Conservation (phyloP, 345 rosid species). For the Hypericum androsaemum region DNA sequence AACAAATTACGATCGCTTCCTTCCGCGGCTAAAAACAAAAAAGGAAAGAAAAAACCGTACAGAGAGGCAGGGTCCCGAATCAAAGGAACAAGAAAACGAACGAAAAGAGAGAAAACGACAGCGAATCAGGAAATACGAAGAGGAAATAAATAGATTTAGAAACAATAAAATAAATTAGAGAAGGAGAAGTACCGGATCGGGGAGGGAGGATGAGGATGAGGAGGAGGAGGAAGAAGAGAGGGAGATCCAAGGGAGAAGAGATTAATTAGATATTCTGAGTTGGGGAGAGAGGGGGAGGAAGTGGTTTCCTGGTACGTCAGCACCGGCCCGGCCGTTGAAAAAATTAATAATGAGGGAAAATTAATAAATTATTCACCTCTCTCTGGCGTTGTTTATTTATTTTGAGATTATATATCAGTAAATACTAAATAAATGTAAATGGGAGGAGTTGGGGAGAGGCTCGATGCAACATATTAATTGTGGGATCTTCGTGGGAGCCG, state of each 20-base stretch:
- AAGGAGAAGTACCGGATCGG: constrained; percentile 15
- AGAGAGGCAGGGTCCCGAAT: too few species aligned
- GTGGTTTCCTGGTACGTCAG: constrained; percentile 4
- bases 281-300: background rate
- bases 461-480: too few species aligned
- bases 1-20: background rate
- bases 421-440: too few species aligned
- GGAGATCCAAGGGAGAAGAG: constrained; percentile 6
- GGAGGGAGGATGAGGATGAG: too few species aligned
- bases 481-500: too few species aligned
- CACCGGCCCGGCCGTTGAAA: constrained; percentile 18
- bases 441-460: too few species aligned
- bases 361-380: background rate
- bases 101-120: too few species aligned
- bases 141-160: background rate
- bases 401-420: too few species aligned
- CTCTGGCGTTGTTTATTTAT: too few species aligned
- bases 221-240: background rate
- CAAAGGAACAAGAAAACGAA: too few species aligned
- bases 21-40: background rate
- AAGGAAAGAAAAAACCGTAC: background rate
- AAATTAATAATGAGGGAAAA: background rate
- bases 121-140: too few species aligned
- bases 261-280: background rate
- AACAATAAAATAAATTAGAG: background rate